Percentiles rank a stretch among this genome's conserved stretches.
Evolutionary conservation across 768 basidiomycete genomes (phyloP).

Genomic region (Wakefieldia striispora): DNA sequence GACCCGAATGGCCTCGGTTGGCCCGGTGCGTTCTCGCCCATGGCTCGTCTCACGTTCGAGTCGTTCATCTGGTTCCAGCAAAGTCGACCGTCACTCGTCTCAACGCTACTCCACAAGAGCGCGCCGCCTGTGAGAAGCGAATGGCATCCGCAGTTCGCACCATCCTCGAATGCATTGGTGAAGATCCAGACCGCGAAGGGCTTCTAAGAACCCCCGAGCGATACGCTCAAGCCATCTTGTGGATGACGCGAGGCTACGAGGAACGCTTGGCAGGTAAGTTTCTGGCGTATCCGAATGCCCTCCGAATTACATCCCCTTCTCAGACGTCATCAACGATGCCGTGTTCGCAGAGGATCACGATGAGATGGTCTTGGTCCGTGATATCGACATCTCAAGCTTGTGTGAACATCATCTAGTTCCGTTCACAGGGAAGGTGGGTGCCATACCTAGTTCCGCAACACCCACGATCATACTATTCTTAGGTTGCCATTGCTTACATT

Average conservation of each 20-base stretch:
- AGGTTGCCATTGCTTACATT: conserved; percentile 98
- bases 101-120: conserved; percentile 74
- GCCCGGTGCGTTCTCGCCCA: conserved; percentile 61
- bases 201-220: conserved; percentile 89
- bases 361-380: conserved; percentile 97
- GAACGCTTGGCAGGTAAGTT: conserved; percentile 80
- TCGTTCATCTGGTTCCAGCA: conserved; percentile 45
- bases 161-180: conserved; percentile 95
- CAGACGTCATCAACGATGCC: conserved; percentile 98
- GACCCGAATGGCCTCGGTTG: conserved; percentile 82
- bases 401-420: conserved; percentile 99
- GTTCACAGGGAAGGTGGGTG: conserved; percentile 90
- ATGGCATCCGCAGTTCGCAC: conserved; percentile 85
- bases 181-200: conserved; percentile 96
- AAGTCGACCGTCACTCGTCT: conserved; percentile 88
- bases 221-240: conserved; percentile 95
- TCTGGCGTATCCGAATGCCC: conserved; percentile 12
- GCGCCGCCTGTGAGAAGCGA: conserved; percentile 65
- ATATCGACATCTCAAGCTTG: conserved; percentile 95
- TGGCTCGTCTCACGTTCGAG: conserved; percentile 3
- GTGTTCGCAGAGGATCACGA: conserved; percentile 99
- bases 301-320: conserved; percentile 8
- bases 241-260: conserved; percentile 99
- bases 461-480: conserved; percentile 20
- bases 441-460: conserved; percentile 13